These are phyloP conservation scores for Betula pendula DNA, from an alignment of 306 rosid genomes.

Conservation along the genomic window DNA sequence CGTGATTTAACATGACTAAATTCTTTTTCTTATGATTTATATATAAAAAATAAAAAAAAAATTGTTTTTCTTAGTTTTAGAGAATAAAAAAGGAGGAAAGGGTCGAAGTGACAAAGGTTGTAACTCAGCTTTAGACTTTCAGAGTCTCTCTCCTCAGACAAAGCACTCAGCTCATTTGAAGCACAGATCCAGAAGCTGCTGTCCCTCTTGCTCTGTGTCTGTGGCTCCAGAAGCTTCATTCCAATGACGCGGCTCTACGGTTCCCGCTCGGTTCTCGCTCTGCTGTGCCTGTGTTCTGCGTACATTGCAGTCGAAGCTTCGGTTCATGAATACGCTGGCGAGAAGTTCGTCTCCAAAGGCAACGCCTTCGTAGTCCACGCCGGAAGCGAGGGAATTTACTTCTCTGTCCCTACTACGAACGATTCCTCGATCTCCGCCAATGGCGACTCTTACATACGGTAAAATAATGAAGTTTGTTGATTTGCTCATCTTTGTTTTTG, in stretches of 20 bases:
- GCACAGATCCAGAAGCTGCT: conserved; percentile 40
- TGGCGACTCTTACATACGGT: conserved; percentile 78
- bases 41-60: too few species aligned
- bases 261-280: conserved; percentile 27
- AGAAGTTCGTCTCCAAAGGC: conserved; percentile 65
- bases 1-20: too few species aligned
- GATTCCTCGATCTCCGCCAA: conserved; percentile 37
- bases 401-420: conserved; percentile 41
- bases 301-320: conserved; percentile 58
- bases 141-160: conserved; percentile 8
- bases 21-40: too few species aligned
- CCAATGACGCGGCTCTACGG: conserved; percentile 37
- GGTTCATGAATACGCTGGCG: conserved; percentile 66
- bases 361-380: conserved; percentile 92
- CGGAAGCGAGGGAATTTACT: conserved; percentile 97
- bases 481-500: not conserved
- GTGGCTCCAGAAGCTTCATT: conserved; percentile 10
- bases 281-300: conserved; percentile 31
- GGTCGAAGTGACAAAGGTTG: too few species aligned
- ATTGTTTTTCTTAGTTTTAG: too few species aligned
- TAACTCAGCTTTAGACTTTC: not conserved
- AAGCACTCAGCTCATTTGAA: not conserved
- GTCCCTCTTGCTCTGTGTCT: not conserved
- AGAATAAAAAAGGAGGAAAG: too few species aligned
- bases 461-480: not conserved